Percentiles rank a stretch among this genome's conserved stretches.
Evolutionary conservation across 2,329 filamentous ascomycete species (phyloP).

Genomic region (Fusarium sp.): DNA sequence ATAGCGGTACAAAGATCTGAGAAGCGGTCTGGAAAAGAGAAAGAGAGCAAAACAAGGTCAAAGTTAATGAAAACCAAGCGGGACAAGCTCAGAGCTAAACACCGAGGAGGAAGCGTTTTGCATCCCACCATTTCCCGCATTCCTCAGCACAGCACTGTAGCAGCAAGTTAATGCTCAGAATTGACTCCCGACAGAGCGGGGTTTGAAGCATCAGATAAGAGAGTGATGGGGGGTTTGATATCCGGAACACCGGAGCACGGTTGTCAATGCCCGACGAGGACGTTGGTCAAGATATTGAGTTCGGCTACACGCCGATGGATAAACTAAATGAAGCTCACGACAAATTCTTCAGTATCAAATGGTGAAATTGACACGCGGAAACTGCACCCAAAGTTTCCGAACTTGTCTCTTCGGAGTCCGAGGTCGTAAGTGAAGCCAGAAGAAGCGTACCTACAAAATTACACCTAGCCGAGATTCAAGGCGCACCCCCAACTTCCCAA

Average conservation of each 20-base stretch:
- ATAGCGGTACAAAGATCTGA: neutral
- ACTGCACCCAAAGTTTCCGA: neutral
- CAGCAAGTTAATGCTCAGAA: neutral
- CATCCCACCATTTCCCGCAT: constrained; percentile 27
- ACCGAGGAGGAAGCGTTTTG: constrained; percentile 5
- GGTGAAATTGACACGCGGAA: neutral
- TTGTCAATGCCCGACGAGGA: neutral
- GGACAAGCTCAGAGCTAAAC: constrained; percentile 9
- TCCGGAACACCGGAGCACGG: constrained; percentile 16
- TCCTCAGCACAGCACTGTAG: neutral
- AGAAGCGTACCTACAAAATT: too few relatives aligned
- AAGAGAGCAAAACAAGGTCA: neutral
- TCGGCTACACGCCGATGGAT: neutral
- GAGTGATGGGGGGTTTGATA: constrained; percentile 10
- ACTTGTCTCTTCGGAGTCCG: constrained; percentile 3
- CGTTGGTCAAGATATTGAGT: neutral
- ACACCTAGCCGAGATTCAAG: neutral
- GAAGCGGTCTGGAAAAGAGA: constrained; percentile 18
- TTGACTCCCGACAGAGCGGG: constrained; percentile 15
- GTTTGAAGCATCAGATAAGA: constrained; percentile 32
- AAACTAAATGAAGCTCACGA: neutral
- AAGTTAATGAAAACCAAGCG: constrained; percentile 1
- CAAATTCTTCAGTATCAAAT: neutral
- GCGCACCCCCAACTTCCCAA: constrained; percentile 39
- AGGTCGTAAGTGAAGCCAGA: neutral